Evolutionary conservation across 805 yeast species (phyloP).

Genomic region (Metschnikowia amazonensis): DNA sequence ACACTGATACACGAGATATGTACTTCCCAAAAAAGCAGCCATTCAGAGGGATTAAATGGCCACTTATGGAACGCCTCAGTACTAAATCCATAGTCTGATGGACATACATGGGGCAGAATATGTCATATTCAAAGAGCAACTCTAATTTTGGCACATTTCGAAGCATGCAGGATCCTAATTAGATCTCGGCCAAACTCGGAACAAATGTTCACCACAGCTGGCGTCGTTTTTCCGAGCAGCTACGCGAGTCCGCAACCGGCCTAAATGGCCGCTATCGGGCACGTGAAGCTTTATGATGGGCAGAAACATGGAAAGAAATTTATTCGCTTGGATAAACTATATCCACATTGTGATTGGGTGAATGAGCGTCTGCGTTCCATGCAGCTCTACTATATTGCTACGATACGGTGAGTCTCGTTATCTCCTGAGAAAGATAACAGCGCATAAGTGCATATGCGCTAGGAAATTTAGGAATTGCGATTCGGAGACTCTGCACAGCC

Average conservation of each 20-base stretch:
- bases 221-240: neutral
- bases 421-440: no score
- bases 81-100: no score
- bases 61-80: no score
- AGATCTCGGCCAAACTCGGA: conserved; percentile 3
- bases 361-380: no score
- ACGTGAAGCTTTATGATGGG: no score
- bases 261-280: neutral
- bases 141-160: neutral
- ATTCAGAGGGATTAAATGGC: no score
- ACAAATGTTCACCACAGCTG: neutral
- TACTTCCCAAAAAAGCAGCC: no score
- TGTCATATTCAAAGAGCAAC: neutral
- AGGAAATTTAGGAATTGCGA: neutral
- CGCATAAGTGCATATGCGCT: neutral
- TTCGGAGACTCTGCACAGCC: neutral
- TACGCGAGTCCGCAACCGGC: neutral
- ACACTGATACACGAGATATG: neutral
- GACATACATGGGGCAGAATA: neutral
- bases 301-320: no score
- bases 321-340: no score
- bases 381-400: no score
- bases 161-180: neutral
- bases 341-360: no score
- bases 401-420: no score